These are phyloP conservation scores for Moesziomyces antarcticus DNA, from an alignment of 1,284 basidiomycete species.

Conservation along the genomic window DNA sequence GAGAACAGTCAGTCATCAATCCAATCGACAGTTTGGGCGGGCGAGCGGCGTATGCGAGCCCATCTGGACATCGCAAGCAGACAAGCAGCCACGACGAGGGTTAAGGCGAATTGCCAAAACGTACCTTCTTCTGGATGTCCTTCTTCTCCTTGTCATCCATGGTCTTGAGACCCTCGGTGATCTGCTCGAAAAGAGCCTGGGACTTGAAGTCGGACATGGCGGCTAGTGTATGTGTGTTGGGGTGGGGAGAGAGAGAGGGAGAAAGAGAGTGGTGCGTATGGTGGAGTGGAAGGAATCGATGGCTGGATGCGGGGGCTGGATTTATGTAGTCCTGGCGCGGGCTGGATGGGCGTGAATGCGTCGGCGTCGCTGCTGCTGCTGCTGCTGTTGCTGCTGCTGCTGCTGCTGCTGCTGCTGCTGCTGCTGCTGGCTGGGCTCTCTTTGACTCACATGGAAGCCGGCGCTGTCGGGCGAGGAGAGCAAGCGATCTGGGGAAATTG, in stretches of 20 bases:
- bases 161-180: slow-evolving; percentile 75
- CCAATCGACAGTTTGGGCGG: too few species aligned
- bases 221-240: slow-evolving; percentile 8
- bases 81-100: neutral
- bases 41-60: too few species aligned
- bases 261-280: slow-evolving; percentile 1
- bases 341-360: too few species aligned
- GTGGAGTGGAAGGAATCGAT: neutral
- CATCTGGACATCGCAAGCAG: neutral
- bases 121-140: slow-evolving; percentile 85
- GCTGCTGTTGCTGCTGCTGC: too few species aligned
- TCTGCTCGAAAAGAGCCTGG: slow-evolving; percentile 68
- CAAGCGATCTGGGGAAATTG: too few species aligned
- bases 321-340: slow-evolving; percentile 6
- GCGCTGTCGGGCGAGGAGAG: too few species aligned
- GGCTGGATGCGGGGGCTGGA: slow-evolving; percentile 18
- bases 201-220: slow-evolving; percentile 66
- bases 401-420: too few species aligned
- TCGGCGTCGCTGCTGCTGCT: too few species aligned
- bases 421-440: too few species aligned
- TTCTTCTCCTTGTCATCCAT: slow-evolving; percentile 81
- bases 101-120: too few species aligned
- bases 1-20: too few species aligned
- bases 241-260: neutral
- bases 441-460: too few species aligned